Evolutionary conservation across 352 stramenopile genomes (phyloP).

Genomic region (Globisporangium megalacanthum): DNA sequence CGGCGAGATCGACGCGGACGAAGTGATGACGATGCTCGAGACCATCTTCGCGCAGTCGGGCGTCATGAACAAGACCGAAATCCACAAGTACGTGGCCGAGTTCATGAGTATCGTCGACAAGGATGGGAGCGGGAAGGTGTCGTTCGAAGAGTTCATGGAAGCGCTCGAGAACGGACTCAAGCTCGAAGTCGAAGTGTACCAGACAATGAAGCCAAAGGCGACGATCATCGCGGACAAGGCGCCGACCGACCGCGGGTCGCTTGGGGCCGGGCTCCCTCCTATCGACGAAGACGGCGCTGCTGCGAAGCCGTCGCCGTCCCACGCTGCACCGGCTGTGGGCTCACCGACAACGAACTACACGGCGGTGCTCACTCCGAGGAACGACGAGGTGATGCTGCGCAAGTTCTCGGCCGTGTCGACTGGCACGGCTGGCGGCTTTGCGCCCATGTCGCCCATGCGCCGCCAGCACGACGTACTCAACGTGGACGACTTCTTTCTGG

Average conservation of each 20-base stretch:
- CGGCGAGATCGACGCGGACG: conserved; percentile 73
- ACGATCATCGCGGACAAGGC: conserved; percentile 12
- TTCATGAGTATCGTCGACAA: conserved; percentile 75
- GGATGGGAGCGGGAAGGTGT: conserved; percentile 62
- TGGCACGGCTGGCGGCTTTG: conserved; percentile 3
- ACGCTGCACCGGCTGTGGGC: background rate
- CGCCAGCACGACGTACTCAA: conserved; percentile 79
- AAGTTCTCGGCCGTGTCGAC: conserved; percentile 7
- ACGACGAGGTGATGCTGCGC: conserved; percentile 12
- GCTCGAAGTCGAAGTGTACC: conserved; percentile 73
- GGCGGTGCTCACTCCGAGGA: conserved; percentile 13
- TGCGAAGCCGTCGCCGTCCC: conserved; percentile 1
- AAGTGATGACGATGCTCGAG: conserved; percentile 71
- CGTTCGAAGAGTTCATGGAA: conserved; percentile 79
- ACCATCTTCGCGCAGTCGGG: conserved; percentile 74
- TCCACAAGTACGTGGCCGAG: conserved; percentile 60
- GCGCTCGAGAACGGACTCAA: conserved; percentile 71
- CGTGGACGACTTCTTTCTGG: conserved; percentile 71
- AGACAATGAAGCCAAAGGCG: conserved; percentile 24
- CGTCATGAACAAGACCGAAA: conserved; percentile 64
- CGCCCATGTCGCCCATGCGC: conserved; percentile 58
- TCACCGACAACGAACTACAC: conserved; percentile 8
- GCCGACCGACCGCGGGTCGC: conserved; percentile 4
- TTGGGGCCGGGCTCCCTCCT: conserved; percentile 18
- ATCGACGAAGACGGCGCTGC: conserved; percentile 24